phyloP scores from a whole-genome alignment of 768 basidiomycete genomes.

The Stropharia rugosoannulata region DNA sequence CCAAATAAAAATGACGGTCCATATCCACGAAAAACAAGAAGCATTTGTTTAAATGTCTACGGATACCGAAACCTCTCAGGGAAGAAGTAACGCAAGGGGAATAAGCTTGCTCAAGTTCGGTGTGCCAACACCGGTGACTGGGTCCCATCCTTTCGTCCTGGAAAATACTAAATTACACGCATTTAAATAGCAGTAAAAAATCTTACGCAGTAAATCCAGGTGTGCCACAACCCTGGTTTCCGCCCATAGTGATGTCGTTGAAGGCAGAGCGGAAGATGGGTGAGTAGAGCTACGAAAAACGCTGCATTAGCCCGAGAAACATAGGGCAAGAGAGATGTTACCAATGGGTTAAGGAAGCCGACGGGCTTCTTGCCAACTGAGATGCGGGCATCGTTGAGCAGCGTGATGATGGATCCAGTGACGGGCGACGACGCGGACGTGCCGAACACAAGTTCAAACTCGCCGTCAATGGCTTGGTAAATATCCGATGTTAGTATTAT shows the following conservation, averaged over 20 bases:
- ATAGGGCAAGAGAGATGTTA: slow-evolving; percentile 11
- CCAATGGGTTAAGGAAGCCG: slow-evolving; percentile 50
- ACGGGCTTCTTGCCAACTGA: slow-evolving; percentile 39
- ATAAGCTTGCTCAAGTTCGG: slow-evolving; percentile 19
- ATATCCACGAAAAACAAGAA: too few species aligned
- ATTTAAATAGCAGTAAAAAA: background rate
- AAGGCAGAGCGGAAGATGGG: slow-evolving; percentile 29
- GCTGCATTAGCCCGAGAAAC: background rate
- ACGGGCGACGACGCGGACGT: slow-evolving; percentile 52
- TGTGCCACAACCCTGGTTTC: slow-evolving; percentile 41
- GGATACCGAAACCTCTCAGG: background rate
- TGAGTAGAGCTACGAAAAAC: slow-evolving; percentile 31
- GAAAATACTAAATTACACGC: slow-evolving; percentile 1
- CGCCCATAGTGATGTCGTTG: slow-evolving; percentile 40
- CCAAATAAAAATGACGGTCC: too few species aligned
- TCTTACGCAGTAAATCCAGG: slow-evolving; percentile 33
- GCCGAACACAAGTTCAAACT: slow-evolving; percentile 41
- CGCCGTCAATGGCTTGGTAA: slow-evolving; percentile 32
- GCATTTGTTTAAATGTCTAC: too few species aligned
- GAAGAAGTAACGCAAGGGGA: background rate
- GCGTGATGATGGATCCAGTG: slow-evolving; percentile 46
- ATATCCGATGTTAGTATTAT: background rate
- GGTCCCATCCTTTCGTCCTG: slow-evolving; percentile 41
- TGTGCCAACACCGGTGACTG: slow-evolving; percentile 40
- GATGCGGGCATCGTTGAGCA: slow-evolving; percentile 54